phyloP scores from a whole-genome alignment of 345 rosid genomes.

The Lepidium sativum region DNA sequence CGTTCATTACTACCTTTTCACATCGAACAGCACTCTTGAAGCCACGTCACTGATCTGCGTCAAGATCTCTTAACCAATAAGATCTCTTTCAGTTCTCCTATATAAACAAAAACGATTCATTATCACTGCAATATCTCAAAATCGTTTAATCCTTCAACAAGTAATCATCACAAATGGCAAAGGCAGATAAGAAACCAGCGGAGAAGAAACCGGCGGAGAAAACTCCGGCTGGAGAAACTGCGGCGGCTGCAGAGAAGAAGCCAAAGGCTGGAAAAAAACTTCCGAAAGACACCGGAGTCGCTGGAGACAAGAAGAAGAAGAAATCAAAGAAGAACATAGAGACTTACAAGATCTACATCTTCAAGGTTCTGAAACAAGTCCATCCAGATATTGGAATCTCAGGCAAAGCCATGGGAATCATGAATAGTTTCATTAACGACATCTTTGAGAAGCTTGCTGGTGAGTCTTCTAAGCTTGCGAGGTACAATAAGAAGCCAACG shows the following conservation, averaged over 20 bases:
- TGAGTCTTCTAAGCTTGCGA: slow-evolving; percentile 43
- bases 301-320: slow-evolving; percentile 52
- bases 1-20: neutral
- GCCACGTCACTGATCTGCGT: slow-evolving; percentile 15
- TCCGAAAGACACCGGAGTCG: slow-evolving; percentile 28
- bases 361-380: slow-evolving; percentile 53
- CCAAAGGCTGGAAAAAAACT: slow-evolving; percentile 51
- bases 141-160: neutral
- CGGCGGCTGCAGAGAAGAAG: slow-evolving; percentile 39
- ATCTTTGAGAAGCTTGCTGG: slow-evolving; percentile 53
- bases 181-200: slow-evolving; percentile 29
- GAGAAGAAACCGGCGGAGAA: slow-evolving; percentile 29
- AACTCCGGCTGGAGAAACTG: slow-evolving; percentile 1
- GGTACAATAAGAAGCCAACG: slow-evolving; percentile 62
- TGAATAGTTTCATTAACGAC: slow-evolving; percentile 32
- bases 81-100: neutral
- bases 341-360: slow-evolving; percentile 61
- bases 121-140: neutral
- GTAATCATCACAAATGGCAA: neutral
- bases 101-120: neutral
- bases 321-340: slow-evolving; percentile 37
- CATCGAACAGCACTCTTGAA: neutral
- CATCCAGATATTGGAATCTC: slow-evolving; percentile 44
- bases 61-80: neutral
- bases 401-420: slow-evolving; percentile 30